Evolutionary conservation across 1,284 basidiomycete genomes (phyloP).

Genomic region (Sanghuangporus baumii): DNA sequence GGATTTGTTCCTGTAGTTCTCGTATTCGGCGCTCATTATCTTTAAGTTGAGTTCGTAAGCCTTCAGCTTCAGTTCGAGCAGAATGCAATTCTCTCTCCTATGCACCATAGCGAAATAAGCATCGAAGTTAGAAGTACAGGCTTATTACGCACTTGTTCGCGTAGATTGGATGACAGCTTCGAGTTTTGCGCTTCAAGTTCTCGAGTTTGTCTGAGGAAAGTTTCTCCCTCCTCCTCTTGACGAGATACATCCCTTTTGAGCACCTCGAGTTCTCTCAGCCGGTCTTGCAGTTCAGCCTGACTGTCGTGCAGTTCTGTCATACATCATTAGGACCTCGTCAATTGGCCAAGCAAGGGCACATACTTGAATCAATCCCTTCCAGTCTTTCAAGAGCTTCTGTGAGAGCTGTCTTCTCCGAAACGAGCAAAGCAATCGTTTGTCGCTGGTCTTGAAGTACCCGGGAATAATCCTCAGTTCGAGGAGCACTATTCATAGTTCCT

Average conservation of each 20-base stretch:
- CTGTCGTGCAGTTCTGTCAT: conserved; percentile 39
- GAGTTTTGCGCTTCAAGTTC: conserved; percentile 2
- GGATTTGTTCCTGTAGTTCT: conserved; percentile 73
- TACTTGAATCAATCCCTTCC: conserved; percentile 31
- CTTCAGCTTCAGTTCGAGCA: conserved; percentile 45
- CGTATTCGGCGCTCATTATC: conserved; percentile 51
- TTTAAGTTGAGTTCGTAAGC: conserved; percentile 48
- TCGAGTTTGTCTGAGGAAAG: not conserved
- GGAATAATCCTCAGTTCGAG: not conserved
- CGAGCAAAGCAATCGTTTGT: conserved; percentile 35
- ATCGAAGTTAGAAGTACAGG: not conserved
- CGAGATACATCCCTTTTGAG: conserved; percentile 1
- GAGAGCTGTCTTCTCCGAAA: conserved; percentile 33
- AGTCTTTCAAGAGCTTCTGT: conserved; percentile 29
- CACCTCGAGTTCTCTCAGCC: conserved; percentile 26
- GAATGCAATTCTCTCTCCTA: conserved; percentile 71
- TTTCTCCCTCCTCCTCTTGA: conserved; percentile 12
- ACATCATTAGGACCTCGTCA: not conserved
- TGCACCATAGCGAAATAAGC: not conserved
- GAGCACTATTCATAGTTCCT: not conserved
- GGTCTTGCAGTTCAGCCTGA: conserved; percentile 53
- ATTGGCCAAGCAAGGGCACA: conserved; percentile 16
- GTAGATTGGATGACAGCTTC: conserved; percentile 8
- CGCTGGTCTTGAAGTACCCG: conserved; percentile 25
- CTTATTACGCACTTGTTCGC: conserved; percentile 49